Base-by-base conservation (phyloP, 177 flowering plant genomes). In the Vitis hybrid region DNA sequence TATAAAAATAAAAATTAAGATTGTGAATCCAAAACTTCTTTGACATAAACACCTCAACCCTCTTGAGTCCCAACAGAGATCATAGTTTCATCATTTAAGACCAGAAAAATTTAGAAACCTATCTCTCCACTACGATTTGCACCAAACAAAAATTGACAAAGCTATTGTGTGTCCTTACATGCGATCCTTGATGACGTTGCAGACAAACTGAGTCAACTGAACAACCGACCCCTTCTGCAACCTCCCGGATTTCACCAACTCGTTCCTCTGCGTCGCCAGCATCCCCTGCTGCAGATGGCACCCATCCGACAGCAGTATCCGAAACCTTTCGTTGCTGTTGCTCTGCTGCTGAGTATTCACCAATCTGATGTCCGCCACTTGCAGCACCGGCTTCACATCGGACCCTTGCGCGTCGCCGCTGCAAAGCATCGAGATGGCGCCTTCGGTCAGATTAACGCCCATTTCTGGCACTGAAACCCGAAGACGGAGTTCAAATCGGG, bases 231-330 rank as follows among this genome's bases (percentile, higher is more conserved):
- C 97, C 63, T 82, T 84, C 82, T 86, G 88, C 76, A 96, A 66
- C 59, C n/a, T 63, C 4, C 88, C 86, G 0, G 80, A 60, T 12
- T 76, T 74, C 46, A 94, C 92, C 54, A 90, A 67, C 1, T 76
- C 74, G 76, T 92, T 91, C 69, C 64, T 65, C 85, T 91, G 93
- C 0, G 93, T 88, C 2, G 87, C 94, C 13, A 96, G 93, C 98
- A 94, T 91, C 13, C 92, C 91, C 59, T 96, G 98, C 77, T 86
- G 91, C 30, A 63, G n/a, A 66, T 82, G 79, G 2, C 63, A 3
- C 0, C 97, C 98, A 65, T 94, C 99, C 2, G 98, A 96, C 3
- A 96, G 68, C 69, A 88, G 9, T 65, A 96, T 13, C 52, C 97
- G 78, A 68, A 78, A 94, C 74, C 99, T 66, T 74, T 88, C 93